These are phyloP conservation scores for Phymatotrichopsis omnivora DNA, from an alignment of 2,329 filamentous ascomycete genomes.

Conservation along the genomic window DNA sequence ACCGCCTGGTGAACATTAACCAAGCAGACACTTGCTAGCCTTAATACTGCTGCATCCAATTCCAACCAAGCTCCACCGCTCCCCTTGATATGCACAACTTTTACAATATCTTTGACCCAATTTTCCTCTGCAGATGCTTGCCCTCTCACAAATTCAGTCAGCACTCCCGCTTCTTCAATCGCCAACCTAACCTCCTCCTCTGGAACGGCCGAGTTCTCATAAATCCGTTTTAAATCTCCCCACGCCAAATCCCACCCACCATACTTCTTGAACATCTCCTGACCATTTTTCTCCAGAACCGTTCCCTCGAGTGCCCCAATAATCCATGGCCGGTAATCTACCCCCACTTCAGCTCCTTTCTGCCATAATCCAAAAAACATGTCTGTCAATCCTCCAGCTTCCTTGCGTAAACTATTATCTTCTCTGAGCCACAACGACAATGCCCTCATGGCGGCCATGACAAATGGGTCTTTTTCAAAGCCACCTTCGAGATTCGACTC, in stretches of 20 bases:
- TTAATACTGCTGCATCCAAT: slow-evolving; percentile 45
- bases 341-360: slow-evolving; percentile 29
- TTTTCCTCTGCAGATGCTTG: slow-evolving; percentile 42
- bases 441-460: slow-evolving; percentile 48
- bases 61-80: slow-evolving; percentile 38
- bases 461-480: slow-evolving; percentile 44
- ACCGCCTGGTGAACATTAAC: slow-evolving; percentile 40
- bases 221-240: slow-evolving; percentile 40
- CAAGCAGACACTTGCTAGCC: slow-evolving; percentile 47
- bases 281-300: slow-evolving; percentile 41
- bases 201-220: slow-evolving; percentile 14
- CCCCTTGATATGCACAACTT: slow-evolving; percentile 41
- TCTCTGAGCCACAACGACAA: slow-evolving; percentile 59
- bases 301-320: slow-evolving; percentile 41
- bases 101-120: slow-evolving; percentile 48
- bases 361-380: slow-evolving; percentile 55
- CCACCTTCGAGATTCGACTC: slow-evolving; percentile 43
- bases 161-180: slow-evolving; percentile 46
- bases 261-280: slow-evolving; percentile 42
- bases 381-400: slow-evolving; percentile 49
- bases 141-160: slow-evolving; percentile 45
- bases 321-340: slow-evolving; percentile 24
- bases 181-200: slow-evolving; percentile 40
- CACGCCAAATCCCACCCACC: slow-evolving; percentile 47
- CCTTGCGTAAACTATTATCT: slow-evolving; percentile 48